Evolutionary conservation across 2,329 filamentous ascomycete genomes (phyloP).

Genomic region (Podosphaera aphanis): DNA sequence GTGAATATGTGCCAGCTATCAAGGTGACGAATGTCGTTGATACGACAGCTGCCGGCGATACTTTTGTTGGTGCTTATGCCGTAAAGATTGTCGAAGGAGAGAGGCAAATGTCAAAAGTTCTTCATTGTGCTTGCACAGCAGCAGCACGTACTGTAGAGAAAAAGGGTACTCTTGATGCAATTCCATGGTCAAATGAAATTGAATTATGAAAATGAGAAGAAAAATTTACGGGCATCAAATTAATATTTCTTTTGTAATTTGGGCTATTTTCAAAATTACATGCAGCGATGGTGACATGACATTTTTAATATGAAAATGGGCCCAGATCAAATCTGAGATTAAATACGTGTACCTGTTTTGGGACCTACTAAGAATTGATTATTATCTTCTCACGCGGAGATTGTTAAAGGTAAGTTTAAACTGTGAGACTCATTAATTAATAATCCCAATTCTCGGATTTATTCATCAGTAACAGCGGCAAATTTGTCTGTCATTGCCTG

Average conservation of each 20-base stretch:
- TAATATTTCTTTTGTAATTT: not conserved
- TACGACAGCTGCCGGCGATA: conserved; percentile 85
- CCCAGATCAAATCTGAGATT: not conserved
- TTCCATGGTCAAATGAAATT: conserved; percentile 39
- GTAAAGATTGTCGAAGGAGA: conserved; percentile 34
- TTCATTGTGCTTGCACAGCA: conserved; percentile 35
- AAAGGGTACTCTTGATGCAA: conserved; percentile 39
- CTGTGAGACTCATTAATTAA: not conserved
- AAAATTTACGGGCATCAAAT: not conserved
- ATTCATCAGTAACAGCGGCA: conserved; percentile 87
- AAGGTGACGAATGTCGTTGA: conserved; percentile 58
- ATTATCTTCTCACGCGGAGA: not conserved
- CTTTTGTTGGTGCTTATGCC: conserved; percentile 75
- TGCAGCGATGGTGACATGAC: not conserved
- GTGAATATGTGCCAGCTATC: conserved; percentile 31
- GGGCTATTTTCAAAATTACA: not conserved
- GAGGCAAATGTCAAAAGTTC: conserved; percentile 23
- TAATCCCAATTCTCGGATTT: conserved; percentile 15
- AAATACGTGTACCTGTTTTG: not conserved
- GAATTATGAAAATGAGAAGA: not conserved
- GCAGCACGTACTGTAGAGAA: conserved; percentile 43
- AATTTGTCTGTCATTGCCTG: conserved; percentile 95
- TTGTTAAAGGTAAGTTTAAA: not conserved
- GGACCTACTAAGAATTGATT: not conserved
- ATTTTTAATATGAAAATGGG: not conserved